Percentiles rank a stretch among this genome's conserved stretches.
These are phyloP conservation scores for Arabidopsis hybrid DNA, from an alignment of 441 rosid genomes.

Conservation along the genomic window DNA sequence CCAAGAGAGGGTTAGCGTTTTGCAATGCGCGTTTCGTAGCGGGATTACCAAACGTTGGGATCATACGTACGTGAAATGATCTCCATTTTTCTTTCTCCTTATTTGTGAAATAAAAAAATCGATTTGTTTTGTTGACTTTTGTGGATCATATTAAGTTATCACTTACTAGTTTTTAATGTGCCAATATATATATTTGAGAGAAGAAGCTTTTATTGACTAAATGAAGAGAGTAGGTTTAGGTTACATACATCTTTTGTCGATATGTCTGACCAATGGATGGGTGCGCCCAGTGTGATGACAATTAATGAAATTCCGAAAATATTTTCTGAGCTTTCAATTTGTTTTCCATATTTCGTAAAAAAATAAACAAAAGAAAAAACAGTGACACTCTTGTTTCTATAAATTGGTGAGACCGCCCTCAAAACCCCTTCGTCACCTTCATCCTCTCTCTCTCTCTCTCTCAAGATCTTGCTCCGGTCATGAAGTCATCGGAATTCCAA, in stretches of 20 bases:
- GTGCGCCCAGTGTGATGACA: slow-evolving; percentile 21
- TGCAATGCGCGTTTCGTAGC: slow-evolving; percentile 53
- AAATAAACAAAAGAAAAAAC: not conserved
- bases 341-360: not conserved
- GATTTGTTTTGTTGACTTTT: slow-evolving; percentile 5
- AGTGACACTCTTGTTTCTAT: slow-evolving; percentile 2
- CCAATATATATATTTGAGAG: not conserved
- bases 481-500: slow-evolving; percentile 35
- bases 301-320: not conserved
- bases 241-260: slow-evolving; percentile 6
- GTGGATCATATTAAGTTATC: not conserved
- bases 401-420: slow-evolving; percentile 7
- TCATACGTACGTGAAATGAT: slow-evolving; percentile 49
- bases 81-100: not conserved
- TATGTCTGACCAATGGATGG: slow-evolving; percentile 1
- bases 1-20: slow-evolving; percentile 63
- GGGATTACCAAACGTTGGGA: slow-evolving; percentile 72
- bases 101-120: not conserved
- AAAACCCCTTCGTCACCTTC: not conserved
- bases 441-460: not conserved
- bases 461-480: not conserved
- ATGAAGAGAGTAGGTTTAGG: not conserved
- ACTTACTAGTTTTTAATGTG: not conserved
- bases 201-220: not conserved
- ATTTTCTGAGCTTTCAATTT: not conserved